Base-by-base conservation (phyloP, 2,329 filamentous ascomycete species). In the Fusarium tjaetaba region DNA sequence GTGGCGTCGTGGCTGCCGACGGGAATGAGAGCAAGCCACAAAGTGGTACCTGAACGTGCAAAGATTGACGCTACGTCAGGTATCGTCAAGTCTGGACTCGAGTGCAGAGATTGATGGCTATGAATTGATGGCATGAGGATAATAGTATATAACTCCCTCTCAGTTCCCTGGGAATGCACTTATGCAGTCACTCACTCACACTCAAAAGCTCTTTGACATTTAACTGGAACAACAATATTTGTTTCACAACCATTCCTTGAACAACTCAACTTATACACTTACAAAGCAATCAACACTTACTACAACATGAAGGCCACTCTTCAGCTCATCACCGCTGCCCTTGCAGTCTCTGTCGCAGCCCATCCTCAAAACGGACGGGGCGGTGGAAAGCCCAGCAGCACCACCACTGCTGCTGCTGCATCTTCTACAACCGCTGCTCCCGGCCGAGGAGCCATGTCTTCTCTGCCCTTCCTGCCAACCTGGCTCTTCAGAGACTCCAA, bases 21-120 rank as follows among this genome's bases (percentile, higher is more conserved):
- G 45, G 51, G 66, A 69, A 70, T 69, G 39, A n/a, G 18, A 38
- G 45, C 11, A 52, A 46, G 66, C 65, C 65, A 69, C 43, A n/a
- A 11, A 20, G 16, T 26, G 20, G 61, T 57, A 18, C 39, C 39
- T 68, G 34, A 45, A 62, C 20, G 22, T 43, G 43, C 32, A 34
- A 41, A 41, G 30, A 36, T 38, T 32, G 24, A 16, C 36, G n/a
- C 56, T 68, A 45, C 58, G 51, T 65, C 51, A 53, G 57, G 36
- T 16, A 63, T 69, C 45, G 7, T 45, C 24, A n/a, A 45, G 51
- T 46, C 59, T 58, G 26, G 51, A 14, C 41, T 45, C 14, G 2
- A 15, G 18, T 30, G n/a, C n/a, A 68, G 20, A 60, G 14, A 14
- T 2, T 18, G 7, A 32, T 32, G 22, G 13, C 28, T 9, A 3